Base-by-base conservation (phyloP, 805 yeast species). In the Candida maesae region DNA sequence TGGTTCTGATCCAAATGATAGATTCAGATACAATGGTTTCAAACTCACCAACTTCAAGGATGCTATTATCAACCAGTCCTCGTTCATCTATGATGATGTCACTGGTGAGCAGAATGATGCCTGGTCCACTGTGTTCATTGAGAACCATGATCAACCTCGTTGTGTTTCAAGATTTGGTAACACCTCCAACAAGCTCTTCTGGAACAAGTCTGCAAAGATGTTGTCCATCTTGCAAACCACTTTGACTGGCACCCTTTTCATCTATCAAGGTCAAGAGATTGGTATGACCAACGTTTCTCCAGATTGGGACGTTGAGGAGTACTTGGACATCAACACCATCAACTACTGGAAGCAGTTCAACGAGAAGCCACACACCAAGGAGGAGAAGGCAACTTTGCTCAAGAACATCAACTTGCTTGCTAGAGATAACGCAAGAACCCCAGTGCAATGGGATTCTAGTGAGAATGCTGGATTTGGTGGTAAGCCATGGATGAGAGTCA, bases 231-330 rank as follows among this genome's bases (percentile, higher is more conserved):
- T 76, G 77, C 21, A 77, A 77, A 59, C 57, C 75, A 53, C 53
- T 77, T 46, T 75, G 48, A 70, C 76, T 21, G 81, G 83, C 36
- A 75, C 82, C 12, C 57, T 74, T 39, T 78, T 66, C 59, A 60
- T 78, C 29, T 78, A 76, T 59, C 81, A 78, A 58, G 83, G 82
- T 38, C 83, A 78, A 56, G 83, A 78, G 51, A 61, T 78, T 45
- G 82, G 78, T 25, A 72, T 71, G 73, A 67, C 68, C 39, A 77
- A 77, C 53, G 58, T 74, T 23, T 37, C 54, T 18, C 52, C 60
- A 38, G 52, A 55, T 30, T 75, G 79, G 78, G 63, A 65, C 16
- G 60, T 75, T 39, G 63, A 61, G 15, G 76, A 75, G 51, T 77
- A 75, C 59, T 58, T 64, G 47, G 83, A 77, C 52, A 68, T 77